Base-by-base conservation (phyloP, 345 rosid species). In the Atalantia buxifolia region DNA sequence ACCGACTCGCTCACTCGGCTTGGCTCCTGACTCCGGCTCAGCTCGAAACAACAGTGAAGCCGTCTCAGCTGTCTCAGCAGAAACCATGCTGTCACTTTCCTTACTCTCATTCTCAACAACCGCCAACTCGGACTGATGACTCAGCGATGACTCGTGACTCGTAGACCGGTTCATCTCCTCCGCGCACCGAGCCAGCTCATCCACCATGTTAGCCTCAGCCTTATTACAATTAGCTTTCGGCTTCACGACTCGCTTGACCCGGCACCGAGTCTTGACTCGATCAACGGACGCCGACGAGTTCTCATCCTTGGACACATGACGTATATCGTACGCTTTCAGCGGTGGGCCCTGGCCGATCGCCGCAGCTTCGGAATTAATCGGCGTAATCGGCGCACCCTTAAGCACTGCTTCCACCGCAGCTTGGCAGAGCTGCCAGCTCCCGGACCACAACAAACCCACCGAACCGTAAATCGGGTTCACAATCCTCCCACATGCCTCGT, bases 391-490 rank as follows among this genome's bases (percentile, higher is more conserved):
- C n/a, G 85, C 77, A 30, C 98, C 99, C 77, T 87, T 92, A 16
- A 97, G 86, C 66, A 97, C 98, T 1, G 99, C 88, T 78, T 94
- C 99, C 0, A 97, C 98, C 7, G 99, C 99, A 2, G 94, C 89
- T 78, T 97, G 98, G 81, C 99, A 97, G 56, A 92, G 97, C 56
- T 90, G 93, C 99, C 99, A 97, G 77, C 90, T 89, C 13, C 98
- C 98, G 0, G 98, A 93, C 95, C 94, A 92, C 69, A 97, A 77
- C 83, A 97, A 78, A 12, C 99, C 99, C 2, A 93, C 98, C 19
- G 99, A 97, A 24, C 99, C 99, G 45, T 92, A 92, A 38, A 97
- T 94, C 55, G 99, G 99, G 86, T 97, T 93, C 82, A 97, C 92
- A 22, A 97, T 92, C 82, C 99, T 84, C 24, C 99, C 99, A 42